Conservation (phyloP, 306 rosid genomes). For the Trichosanthes truncata region DNA sequence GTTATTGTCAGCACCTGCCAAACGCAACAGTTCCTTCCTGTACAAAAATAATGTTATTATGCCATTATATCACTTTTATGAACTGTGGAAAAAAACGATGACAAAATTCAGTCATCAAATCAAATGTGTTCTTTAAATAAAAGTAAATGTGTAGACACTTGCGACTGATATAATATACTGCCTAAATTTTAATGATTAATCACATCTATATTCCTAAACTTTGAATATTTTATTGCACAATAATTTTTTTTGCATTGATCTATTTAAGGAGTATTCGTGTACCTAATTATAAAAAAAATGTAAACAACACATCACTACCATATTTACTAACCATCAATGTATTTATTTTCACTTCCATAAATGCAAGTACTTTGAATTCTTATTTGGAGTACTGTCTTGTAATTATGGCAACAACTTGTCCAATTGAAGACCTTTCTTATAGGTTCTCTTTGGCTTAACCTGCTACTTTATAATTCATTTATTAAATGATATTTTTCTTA, state of each 20-base stretch:
- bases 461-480: not conserved
- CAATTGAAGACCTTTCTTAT: not conserved
- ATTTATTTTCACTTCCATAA: not conserved
- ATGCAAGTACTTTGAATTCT: not conserved
- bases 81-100: slow-evolving; percentile 13
- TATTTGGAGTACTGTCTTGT: not conserved
- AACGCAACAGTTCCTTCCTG: slow-evolving; percentile 53
- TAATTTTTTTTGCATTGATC: not conserved
- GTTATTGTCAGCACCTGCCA: slow-evolving; percentile 46
- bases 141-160: not conserved
- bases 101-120: not conserved
- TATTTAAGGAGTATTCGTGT: not conserved
- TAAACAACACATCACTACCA: not conserved
- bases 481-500: not conserved
- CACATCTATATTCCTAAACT: not conserved
- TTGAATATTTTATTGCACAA: not conserved
- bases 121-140: not conserved
- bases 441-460: not conserved
- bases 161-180: not conserved
- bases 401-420: not conserved
- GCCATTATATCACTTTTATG: not conserved
- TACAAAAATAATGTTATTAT: not conserved
- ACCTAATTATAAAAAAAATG: not conserved
- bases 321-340: not conserved
- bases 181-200: not conserved